Evolutionary conservation across 345 rosid species (phyloP), one percentile per base, ranked within the genome.

Genomic region (Gossypium stocksii): DNA sequence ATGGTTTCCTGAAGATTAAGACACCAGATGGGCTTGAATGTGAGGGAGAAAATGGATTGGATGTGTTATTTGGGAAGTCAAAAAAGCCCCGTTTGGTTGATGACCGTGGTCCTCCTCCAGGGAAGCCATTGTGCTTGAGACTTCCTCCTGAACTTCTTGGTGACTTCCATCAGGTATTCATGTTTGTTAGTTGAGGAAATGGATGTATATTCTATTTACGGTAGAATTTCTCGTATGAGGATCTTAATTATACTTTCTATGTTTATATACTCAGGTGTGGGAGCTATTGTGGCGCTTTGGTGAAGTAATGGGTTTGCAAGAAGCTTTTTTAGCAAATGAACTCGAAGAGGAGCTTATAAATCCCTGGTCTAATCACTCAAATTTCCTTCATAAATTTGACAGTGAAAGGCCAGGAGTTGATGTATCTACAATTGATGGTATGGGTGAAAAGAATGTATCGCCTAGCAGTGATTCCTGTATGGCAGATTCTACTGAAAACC

Each of bases 91-190:
- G 82, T 54, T 80, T 86, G 75, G 85, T 54, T 78, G 77, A 80
- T 71, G 84, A 84, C 74, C 75, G 68, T 52, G 77, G 78, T 72
- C 91, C 86, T 69, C 97, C 97, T 75, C 69, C 86, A 15, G 98
- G 99, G 80, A 91, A 82, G 80, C 83, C 78, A 17, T 69, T 90
- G 78, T 88, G 91, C 82, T 73, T 78, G 81, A 88, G 87, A 84
- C 85, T 93, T 83, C 90, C 95, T 77, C 86, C 90, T 70, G 85
- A 80, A 34, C 86, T 91, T 80, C 86, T 85, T 85, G 99, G 97
- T 72, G 99, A 95, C 81, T 83, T 86, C 76, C 90, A 88, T 87
- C 97, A 95, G 98, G 99, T 93, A 86, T 27, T 66, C 51, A 34
- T 62, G 16, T 71, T 75, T 63, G 57, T 69, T 78, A 11, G 25